Conservation (phyloP, 305 asterid genomes). For the Rubia occidens region DNA sequence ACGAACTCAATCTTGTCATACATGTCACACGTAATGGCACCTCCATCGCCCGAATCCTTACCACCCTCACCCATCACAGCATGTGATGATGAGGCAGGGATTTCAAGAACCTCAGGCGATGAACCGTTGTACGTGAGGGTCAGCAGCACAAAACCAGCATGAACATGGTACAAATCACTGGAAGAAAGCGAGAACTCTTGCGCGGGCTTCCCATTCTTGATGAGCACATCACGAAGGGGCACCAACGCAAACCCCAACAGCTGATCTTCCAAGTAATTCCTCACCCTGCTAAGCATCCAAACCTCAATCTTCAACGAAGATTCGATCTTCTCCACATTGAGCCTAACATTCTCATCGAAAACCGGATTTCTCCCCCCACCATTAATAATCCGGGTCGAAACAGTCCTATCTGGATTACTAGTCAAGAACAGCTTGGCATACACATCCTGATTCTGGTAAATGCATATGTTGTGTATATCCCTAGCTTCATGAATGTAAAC, state of each 20-base stretch:
- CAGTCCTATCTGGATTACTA: conserved; percentile 48
- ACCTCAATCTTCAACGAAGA: conserved; percentile 72
- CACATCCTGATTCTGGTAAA: conserved; percentile 87
- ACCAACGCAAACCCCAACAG: conserved; percentile 76
- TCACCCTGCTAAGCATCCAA: conserved; percentile 93
- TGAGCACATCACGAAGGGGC: conserved; percentile 60
- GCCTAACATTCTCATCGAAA: conserved; percentile 52
- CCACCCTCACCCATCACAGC: conserved; percentile 23
- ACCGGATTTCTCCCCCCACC: conserved; percentile 84
- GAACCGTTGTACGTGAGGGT: conserved; percentile 54
- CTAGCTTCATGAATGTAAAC: conserved; percentile 76
- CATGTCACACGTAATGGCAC: conserved; percentile 29
- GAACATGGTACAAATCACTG: conserved; percentile 78
- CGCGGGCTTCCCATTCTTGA: conserved; percentile 48
- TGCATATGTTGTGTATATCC: conserved; percentile 86
- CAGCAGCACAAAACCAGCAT: conserved; percentile 72
- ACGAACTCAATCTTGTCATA: conserved; percentile 75
- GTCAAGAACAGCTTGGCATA: conserved; percentile 75
- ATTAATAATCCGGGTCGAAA: conserved; percentile 60
- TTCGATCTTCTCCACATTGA: conserved; percentile 39
- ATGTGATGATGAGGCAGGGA: conserved; percentile 31
- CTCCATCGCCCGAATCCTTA: conserved; percentile 26
- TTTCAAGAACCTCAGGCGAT: conserved; percentile 52
- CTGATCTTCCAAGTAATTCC: conserved; percentile 82
- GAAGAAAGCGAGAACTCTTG: conserved; percentile 76